Conservation (phyloP, 129 eudicot genomes). For the Silybum marianum region DNA sequence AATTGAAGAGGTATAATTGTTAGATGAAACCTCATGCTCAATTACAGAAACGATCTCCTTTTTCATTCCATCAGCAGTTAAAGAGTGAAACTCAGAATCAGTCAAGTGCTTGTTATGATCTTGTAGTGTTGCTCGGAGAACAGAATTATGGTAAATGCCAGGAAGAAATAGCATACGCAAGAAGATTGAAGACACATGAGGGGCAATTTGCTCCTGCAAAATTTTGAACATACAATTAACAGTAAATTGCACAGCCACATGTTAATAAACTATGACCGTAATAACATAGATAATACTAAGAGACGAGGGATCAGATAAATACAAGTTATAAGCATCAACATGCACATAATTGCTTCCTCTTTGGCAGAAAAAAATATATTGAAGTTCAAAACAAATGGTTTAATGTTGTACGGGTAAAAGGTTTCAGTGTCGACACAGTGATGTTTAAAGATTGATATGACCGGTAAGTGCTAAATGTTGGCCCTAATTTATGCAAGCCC, state of each 20-base stretch:
- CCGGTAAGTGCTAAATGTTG: not conserved
- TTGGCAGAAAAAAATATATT: not conserved
- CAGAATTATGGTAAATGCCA: slow-evolving; percentile 61
- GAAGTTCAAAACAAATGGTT: not conserved
- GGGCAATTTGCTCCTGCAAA: slow-evolving; percentile 76
- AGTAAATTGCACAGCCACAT: slow-evolving; percentile 10
- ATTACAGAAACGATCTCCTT: slow-evolving; percentile 73
- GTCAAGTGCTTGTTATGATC: slow-evolving; percentile 78
- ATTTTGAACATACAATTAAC: not conserved
- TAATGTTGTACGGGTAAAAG: not conserved
- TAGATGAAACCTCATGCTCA: slow-evolving; percentile 72
- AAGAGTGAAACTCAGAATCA: slow-evolving; percentile 72
- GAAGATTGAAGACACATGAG: slow-evolving; percentile 73
- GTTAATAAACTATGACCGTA: not conserved
- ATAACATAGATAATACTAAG: not conserved
- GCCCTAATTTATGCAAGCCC: not conserved
- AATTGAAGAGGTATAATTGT: not conserved
- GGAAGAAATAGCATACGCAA: slow-evolving; percentile 79
- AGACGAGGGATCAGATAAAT: not conserved
- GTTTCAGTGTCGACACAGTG: not conserved
- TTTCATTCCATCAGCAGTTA: slow-evolving; percentile 76
- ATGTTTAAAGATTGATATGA: not conserved
- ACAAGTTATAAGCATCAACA: not conserved
- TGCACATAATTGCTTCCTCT: not conserved
- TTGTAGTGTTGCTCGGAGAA: slow-evolving; percentile 65